A percentile compares a stretch with the other conserved stretches of the same genome.
phyloP scores from a whole-genome alignment of 306 rosid genomes.

The Lablab purpureus region DNA sequence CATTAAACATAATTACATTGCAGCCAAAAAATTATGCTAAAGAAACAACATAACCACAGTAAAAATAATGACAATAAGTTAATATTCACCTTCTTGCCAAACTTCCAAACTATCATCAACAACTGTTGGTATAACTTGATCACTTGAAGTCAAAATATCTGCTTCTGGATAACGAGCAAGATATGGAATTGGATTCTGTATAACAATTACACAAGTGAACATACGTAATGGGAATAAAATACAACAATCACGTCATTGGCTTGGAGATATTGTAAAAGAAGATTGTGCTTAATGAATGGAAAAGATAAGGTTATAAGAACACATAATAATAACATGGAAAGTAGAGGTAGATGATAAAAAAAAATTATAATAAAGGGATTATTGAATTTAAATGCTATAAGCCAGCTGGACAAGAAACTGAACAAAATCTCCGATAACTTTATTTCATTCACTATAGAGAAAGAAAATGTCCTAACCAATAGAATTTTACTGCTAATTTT shows the following conservation, averaged over 20 bases:
- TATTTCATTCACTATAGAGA: slow-evolving; percentile 16
- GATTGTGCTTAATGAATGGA: slow-evolving; percentile 1
- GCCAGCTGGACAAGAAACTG: slow-evolving; percentile 23
- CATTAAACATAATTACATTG: background rate
- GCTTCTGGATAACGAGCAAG: slow-evolving; percentile 91
- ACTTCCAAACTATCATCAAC: slow-evolving; percentile 84
- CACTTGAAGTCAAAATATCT: slow-evolving; percentile 93
- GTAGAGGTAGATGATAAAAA: slow-evolving; percentile 23
- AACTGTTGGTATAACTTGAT: slow-evolving; percentile 89
- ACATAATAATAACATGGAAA: slow-evolving; percentile 5
- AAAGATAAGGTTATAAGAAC: slow-evolving; percentile 11
- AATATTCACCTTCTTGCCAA: slow-evolving; percentile 80
- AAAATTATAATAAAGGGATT: background rate
- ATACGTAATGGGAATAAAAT: slow-evolving; percentile 37
- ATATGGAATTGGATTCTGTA: slow-evolving; percentile 96
- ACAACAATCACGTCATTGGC: slow-evolving; percentile 27
- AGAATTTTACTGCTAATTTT: slow-evolving; percentile 20
- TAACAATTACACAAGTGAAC: slow-evolving; percentile 49
- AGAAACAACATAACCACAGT: slow-evolving; percentile 16
- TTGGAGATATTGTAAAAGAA: slow-evolving; percentile 21
- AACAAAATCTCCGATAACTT: slow-evolving; percentile 9
- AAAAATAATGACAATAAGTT: slow-evolving; percentile 1
- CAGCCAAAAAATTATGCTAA: slow-evolving; percentile 11
- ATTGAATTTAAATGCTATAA: slow-evolving; percentile 9
- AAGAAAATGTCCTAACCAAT: slow-evolving; percentile 20